Base-by-base conservation (phyloP, 2,329 filamentous ascomycete species). In the Xylaria sp. region DNA sequence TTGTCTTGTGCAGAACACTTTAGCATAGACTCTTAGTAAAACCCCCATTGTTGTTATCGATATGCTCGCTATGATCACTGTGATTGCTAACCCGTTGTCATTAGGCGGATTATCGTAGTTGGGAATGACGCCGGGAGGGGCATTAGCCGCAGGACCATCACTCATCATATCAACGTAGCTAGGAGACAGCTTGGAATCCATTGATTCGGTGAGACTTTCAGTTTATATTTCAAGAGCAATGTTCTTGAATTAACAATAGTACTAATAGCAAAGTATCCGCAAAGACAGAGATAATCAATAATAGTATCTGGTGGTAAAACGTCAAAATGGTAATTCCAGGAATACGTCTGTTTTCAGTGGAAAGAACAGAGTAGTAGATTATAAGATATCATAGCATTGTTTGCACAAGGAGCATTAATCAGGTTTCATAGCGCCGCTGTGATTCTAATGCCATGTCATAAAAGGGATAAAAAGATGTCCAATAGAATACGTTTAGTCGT, bases 21-120 rank as follows among this genome's bases (percentile, higher is more conserved):
- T 66, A 5, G 64, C 37, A 51, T 50, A 66, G 23, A 62, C 3
- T n/a, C 64, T 62, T 8, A 66, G 32, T 5, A 66, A 40, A 18
- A 44, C n/a, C 1, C 50, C 48, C 12, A 48, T 5, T 16, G 42
- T 32, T 25, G 55, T 53, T 55, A 66, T 42, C 2, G 5, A 23
- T 10, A 57, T 32, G 40, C 58, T 57, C 2, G 16, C 10, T 57
- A 18, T 9, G 6, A 66, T 62, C 10, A 58, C 25, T 9, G 18
- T 32, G 21, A 42, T 5, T 5, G 64, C 64, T 23, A 69, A 5
- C 40, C 32, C 10, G 27, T 61, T 65, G 1, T 16, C 9, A 37
- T 60, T 48, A 1, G 62, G 58, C 12, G 62, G 66, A n/a, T 65
- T 55, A 16, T 57, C 35, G 25, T 18, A 69, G 40, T 61, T 23